These are phyloP conservation scores for Hypoxylon cercidicola DNA, from an alignment of 495 filamentous ascomycete genomes.

Conservation along the genomic window DNA sequence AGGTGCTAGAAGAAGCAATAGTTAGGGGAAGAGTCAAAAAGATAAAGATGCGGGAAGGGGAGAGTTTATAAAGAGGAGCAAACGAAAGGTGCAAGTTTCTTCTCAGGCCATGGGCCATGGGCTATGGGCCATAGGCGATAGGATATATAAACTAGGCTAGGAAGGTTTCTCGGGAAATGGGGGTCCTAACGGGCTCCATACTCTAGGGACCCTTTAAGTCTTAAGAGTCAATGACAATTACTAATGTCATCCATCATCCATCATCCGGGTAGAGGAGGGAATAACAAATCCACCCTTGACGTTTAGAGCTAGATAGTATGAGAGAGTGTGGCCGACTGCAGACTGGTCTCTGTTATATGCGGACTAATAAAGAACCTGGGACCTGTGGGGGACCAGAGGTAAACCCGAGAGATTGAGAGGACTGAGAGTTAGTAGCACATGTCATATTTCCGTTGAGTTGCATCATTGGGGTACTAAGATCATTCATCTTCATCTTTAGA, in stretches of 20 bases:
- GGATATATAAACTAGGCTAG: background rate
- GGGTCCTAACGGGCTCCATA: background rate
- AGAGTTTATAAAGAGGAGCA: conserved; percentile 22
- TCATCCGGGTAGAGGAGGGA: conserved; percentile 1
- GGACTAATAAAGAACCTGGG: conserved; percentile 4
- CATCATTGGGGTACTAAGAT: too few species aligned
- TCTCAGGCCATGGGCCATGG: too few species aligned
- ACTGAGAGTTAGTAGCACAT: conserved; percentile 16
- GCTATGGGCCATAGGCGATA: background rate
- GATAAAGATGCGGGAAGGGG: conserved; percentile 7
- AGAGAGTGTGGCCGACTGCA: conserved; percentile 12
- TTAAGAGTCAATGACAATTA: conserved; percentile 23
- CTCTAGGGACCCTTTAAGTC: background rate
- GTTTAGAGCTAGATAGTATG: background rate
- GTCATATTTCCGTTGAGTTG: background rate
- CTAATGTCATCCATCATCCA: conserved; percentile 20
- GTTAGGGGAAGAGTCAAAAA: conserved; percentile 1
- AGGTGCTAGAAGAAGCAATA: conserved; percentile 18
- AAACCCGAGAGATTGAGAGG: background rate
- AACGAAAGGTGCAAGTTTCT: conserved; percentile 10
- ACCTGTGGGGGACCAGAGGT: too few species aligned
- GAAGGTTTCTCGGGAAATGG: conserved; percentile 27
- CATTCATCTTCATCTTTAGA: background rate
- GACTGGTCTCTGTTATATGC: conserved; percentile 12
- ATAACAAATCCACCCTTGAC: conserved; percentile 1